These are phyloP conservation scores for Yarrowia sp. DNA, from an alignment of 805 yeast species.

Conservation along the genomic window DNA sequence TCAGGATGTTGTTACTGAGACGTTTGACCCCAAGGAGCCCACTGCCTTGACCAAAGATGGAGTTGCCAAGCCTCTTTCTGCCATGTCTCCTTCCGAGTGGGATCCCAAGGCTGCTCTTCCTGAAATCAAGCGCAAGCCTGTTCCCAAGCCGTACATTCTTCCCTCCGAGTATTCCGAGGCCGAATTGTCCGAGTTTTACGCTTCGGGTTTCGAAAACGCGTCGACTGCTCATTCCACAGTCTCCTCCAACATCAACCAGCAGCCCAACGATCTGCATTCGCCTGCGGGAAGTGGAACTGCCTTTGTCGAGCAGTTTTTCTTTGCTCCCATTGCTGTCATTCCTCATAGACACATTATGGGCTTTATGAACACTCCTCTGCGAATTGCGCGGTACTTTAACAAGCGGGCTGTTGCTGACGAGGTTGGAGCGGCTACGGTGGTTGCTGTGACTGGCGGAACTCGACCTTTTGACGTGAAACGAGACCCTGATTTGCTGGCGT, in stretches of 20 bases:
- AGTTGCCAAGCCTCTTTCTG: no score
- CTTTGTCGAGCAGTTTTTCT: constrained; percentile 29
- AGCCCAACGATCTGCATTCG: constrained; percentile 2
- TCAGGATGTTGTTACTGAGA: background rate
- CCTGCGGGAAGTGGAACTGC: constrained; percentile 29
- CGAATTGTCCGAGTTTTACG: constrained; percentile 65
- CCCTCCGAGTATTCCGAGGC: constrained; percentile 65
- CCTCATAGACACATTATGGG: constrained; percentile 83
- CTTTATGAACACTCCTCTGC: constrained; percentile 73
- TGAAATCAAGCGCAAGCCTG: constrained; percentile 53
- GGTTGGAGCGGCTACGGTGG: constrained; percentile 61
- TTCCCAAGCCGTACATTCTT: constrained; percentile 68
- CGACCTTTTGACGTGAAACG: constrained; percentile 59
- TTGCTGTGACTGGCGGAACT: constrained; percentile 59
- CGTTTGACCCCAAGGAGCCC: no score
- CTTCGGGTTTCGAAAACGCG: constrained; percentile 10
- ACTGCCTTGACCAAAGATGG: no score
- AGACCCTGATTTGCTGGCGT: constrained; percentile 56
- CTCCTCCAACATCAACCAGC: constrained; percentile 37
- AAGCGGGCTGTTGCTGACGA: constrained; percentile 74
- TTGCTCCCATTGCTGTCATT: constrained; percentile 73
- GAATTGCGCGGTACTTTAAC: constrained; percentile 80
- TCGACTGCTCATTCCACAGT: constrained; percentile 48
- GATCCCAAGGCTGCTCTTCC: constrained; percentile 42
- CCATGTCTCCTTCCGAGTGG: no score